These are phyloP conservation scores for Phlyctochytrium planicorne DNA, from an alignment of 192 early-diverging fungal species.

Conservation along the genomic window DNA sequence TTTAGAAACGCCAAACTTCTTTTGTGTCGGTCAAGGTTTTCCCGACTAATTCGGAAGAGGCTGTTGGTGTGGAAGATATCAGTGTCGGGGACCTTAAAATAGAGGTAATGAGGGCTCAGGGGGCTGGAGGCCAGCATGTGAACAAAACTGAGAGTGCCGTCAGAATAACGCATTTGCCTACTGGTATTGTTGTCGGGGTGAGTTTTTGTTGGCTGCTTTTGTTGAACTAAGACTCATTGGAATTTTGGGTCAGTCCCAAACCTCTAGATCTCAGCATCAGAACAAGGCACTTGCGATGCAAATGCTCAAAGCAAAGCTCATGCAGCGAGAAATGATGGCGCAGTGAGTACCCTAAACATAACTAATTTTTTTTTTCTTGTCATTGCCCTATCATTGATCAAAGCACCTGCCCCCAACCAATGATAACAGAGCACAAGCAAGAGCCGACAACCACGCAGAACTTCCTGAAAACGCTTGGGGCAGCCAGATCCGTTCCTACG, in stretches of 20 bases:
- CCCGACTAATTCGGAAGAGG: constrained; percentile 28
- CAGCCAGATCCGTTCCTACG: constrained; percentile 59
- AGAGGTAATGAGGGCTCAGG: constrained; percentile 54
- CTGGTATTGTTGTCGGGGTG: constrained; percentile 80
- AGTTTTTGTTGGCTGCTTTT: not conserved
- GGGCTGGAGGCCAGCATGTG: constrained; percentile 75
- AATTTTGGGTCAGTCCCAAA: constrained; percentile 55
- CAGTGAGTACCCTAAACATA: constrained; percentile 25
- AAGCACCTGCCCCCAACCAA: too few relatives aligned
- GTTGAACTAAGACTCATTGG: not conserved
- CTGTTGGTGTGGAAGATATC: constrained; percentile 35
- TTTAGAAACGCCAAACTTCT: constrained; percentile 57
- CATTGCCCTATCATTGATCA: too few relatives aligned
- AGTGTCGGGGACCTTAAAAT: constrained; percentile 49
- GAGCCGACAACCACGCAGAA: constrained; percentile 30
- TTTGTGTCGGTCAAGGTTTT: constrained; percentile 49
- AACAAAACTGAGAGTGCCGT: constrained; percentile 96
- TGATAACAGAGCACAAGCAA: constrained; percentile 32
- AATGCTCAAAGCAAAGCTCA: constrained; percentile 74
- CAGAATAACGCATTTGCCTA: constrained; percentile 89
- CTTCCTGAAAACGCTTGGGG: constrained; percentile 55
- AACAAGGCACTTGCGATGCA: constrained; percentile 88
- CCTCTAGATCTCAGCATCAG: constrained; percentile 89
- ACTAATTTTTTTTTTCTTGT: too few relatives aligned
- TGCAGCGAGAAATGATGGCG: constrained; percentile 47